Base-by-base conservation (phyloP, 2,329 filamentous ascomycete genomes). In the Emmonsiellopsis sp. region DNA sequence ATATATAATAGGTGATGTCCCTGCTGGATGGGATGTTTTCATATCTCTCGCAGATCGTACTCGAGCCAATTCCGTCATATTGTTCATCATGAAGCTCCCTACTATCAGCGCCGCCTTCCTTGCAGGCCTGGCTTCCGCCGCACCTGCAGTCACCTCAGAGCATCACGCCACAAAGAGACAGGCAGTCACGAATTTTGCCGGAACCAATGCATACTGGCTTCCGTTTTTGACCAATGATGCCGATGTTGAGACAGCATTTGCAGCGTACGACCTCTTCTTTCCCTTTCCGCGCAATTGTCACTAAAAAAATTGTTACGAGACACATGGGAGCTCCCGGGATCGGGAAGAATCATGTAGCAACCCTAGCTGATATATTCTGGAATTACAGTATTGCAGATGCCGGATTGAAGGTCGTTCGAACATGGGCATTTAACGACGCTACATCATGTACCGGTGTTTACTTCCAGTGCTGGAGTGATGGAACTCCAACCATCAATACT, bases 401-500 rank as follows among this genome's bases (percentile, higher is more conserved):
- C n/a, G 72, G 73, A 1, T 67, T 77, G 49, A 78, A 76, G 55
- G 72, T 80, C 50, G 64, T 79, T 4, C 71, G 78, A 0, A 70
- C 79, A 41, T 80, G 78, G 78, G 78, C 75, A 1, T 81, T 80
- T 65, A 77, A 79, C 54, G 73, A 75, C 41, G 78, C 74, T 44
- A 66, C 67, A 38, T 63, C 67, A 1, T 64, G 69, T 0, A 73
- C 72, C 15, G 72, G 69, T 1, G 73, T 81, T 7, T 75, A 70
- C 55, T 76, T 66, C 60, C 73, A 76, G 53, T 58, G 70, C 7
- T 66, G 73, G 13, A 57, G 70, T 4, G 58, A 66, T 35, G 62
- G 65, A n/a, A 57, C 45, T 7, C 61, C 64, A 1, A 77, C 76
- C 16, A 85, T 86, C 70, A 85, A 86, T 67, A 83, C 77, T 0